Conservation (phyloP, 768 basidiomycete genomes). For the Suillus clintonianus region DNA sequence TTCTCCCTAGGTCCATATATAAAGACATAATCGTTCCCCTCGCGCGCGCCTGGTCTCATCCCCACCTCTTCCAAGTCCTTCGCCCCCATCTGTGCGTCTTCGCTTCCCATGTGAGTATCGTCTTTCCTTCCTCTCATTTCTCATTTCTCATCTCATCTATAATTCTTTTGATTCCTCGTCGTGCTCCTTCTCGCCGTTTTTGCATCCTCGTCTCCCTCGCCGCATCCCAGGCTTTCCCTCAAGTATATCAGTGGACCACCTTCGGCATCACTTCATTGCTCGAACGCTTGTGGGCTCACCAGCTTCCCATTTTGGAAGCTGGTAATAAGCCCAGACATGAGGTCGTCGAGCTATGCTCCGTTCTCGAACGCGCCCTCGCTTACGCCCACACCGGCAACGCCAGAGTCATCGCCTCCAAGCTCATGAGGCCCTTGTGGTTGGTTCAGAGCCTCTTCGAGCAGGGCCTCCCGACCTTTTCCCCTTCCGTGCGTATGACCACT, state of each 20-base stretch:
- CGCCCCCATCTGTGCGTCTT: no score
- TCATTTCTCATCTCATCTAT: no score
- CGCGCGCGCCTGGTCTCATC: no score
- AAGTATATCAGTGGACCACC: neutral
- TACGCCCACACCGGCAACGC: constrained; percentile 1
- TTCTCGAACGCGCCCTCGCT: neutral
- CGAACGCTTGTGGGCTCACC: neutral
- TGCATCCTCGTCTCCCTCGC: no score
- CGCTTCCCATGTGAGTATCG: no score
- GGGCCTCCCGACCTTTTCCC: neutral
- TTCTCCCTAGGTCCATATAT: no score
- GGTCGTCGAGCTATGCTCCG: neutral
- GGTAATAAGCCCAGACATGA: neutral
- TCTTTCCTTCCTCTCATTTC: no score
- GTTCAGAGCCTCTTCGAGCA: neutral
- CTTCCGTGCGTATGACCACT: neutral
- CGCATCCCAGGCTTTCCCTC: neutral
- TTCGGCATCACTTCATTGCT: neutral
- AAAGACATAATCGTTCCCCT: no score
- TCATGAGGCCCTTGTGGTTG: neutral
- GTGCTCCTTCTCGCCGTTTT: no score
- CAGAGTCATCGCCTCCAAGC: neutral
- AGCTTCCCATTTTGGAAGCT: neutral
- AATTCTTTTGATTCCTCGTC: no score
- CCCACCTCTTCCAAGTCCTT: no score